Evolutionary conservation across 768 basidiomycete species (phyloP).

Genomic region (Boletus sp.): DNA sequence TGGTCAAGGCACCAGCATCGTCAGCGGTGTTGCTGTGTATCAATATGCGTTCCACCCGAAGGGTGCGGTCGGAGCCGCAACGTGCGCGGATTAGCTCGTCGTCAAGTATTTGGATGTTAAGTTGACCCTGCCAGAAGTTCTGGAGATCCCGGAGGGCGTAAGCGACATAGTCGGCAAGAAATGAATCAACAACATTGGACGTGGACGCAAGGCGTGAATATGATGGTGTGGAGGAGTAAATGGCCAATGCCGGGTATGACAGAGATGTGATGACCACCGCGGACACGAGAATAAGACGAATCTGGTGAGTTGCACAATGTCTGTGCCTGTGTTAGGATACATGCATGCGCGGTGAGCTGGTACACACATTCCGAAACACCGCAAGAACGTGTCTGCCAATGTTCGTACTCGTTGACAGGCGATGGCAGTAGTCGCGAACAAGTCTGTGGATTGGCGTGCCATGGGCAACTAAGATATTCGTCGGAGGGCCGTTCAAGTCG

Average conservation of each 20-base stretch:
- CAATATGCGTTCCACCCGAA: conserved; percentile 77
- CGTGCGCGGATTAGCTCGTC: conserved; percentile 71
- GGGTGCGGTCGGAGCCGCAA: conserved; percentile 64
- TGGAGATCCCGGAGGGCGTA: conserved; percentile 63
- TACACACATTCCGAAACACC: conserved; percentile 81
- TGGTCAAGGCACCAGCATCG: conserved; percentile 53
- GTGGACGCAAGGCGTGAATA: conserved; percentile 54
- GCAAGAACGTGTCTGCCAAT: conserved; percentile 52
- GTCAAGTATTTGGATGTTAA: conserved; percentile 60
- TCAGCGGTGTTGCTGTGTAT: conserved; percentile 51
- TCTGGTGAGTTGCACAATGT: conserved; percentile 89
- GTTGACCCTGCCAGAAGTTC: conserved; percentile 68
- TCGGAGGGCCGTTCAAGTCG: conserved; percentile 6
- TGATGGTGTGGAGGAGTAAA: conserved; percentile 74
- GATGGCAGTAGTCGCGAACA: conserved; percentile 17
- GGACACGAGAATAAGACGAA: conserved; percentile 84
- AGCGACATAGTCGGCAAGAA: conserved; percentile 52
- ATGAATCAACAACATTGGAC: conserved; percentile 59
- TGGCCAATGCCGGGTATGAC: conserved; percentile 86
- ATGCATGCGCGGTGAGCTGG: not conserved
- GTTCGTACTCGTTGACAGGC: conserved; percentile 37
- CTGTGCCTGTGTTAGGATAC: conserved; percentile 37
- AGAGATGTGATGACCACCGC: conserved; percentile 86
- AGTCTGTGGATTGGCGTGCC: conserved; percentile 19
- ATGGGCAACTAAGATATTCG: conserved; percentile 18